Evolutionary conservation across 2,329 filamentous ascomycete species (phyloP).

Genomic region (Ophiosphaerella herpotricha): DNA sequence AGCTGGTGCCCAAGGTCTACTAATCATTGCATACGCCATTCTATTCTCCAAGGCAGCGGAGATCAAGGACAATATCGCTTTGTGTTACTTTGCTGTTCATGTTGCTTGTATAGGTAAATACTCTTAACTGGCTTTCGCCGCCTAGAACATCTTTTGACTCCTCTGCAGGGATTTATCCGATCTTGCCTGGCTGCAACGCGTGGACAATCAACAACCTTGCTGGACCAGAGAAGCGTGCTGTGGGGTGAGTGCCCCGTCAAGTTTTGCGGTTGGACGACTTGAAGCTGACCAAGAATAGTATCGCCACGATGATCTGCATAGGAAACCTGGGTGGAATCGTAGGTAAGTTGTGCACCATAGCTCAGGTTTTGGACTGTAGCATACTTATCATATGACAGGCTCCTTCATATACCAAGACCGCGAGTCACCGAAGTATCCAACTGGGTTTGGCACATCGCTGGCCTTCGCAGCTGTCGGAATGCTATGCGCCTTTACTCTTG

Average conservation of each 20-base stretch:
- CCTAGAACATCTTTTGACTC: no score
- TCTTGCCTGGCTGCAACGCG: slow-evolving; percentile 26
- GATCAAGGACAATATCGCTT: slow-evolving; percentile 47
- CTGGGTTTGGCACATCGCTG: slow-evolving; percentile 39
- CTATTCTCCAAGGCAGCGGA: slow-evolving; percentile 46
- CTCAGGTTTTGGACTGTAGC: no score
- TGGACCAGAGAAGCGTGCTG: slow-evolving; percentile 27
- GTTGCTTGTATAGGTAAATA: slow-evolving; percentile 41
- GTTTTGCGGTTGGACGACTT: background rate
- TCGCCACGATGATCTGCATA: slow-evolving; percentile 31
- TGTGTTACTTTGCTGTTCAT: slow-evolving; percentile 52
- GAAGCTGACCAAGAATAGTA: slow-evolving; percentile 7
- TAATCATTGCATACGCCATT: slow-evolving; percentile 49
- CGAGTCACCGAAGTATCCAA: slow-evolving; percentile 39
- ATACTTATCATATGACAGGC: slow-evolving; percentile 5
- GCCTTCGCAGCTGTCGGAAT: slow-evolving; percentile 27
- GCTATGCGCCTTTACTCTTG: slow-evolving; percentile 17
- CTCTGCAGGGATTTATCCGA: slow-evolving; percentile 25
- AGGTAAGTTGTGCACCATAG: no score
- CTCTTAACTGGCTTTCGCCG: no score
- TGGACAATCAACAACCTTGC: slow-evolving; percentile 34
- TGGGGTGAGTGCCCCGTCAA: slow-evolving; percentile 5
- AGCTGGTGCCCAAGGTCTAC: slow-evolving; percentile 18
- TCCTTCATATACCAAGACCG: slow-evolving; percentile 38
- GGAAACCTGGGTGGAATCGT: slow-evolving; percentile 34